Conservation (phyloP, 78 protist species). For the Thecamonas trahens region DNA sequence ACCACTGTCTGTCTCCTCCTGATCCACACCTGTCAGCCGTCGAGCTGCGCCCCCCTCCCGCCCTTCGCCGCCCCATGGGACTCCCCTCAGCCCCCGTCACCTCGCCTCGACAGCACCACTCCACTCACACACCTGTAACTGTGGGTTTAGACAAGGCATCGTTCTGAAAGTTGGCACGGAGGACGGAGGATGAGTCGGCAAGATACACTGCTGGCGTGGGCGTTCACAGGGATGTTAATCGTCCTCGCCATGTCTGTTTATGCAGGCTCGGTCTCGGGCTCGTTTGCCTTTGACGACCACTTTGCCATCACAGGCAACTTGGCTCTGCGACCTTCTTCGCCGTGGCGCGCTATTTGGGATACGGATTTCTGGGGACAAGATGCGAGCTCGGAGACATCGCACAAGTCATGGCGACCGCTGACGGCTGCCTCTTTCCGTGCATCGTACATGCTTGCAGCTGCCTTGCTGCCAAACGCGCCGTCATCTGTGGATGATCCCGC, state of each 20-base stretch:
- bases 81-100: no score
- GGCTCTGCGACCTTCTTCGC: background rate
- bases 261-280: background rate
- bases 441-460: background rate
- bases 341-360: background rate
- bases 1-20: no score
- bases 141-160: no score
- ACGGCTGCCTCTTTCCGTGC: constrained; percentile 17
- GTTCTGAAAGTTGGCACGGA: no score
- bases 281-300: background rate
- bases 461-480: background rate
- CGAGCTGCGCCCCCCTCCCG: no score
- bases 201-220: no score
- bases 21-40: no score
- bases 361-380: constrained; percentile 27
- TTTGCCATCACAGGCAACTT: background rate
- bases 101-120: no score
- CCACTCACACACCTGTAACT: no score
- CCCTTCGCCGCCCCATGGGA: no score
- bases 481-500: background rate
- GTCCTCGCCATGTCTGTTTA: background rate
- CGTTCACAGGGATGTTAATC: no score
- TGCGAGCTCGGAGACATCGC: background rate
- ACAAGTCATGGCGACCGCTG: constrained; percentile 49
- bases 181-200: no score